Evolutionary conservation across 345 rosid species (phyloP), one percentile per base, ranked within the genome.

Genomic region (Trapa bicornis): DNA sequence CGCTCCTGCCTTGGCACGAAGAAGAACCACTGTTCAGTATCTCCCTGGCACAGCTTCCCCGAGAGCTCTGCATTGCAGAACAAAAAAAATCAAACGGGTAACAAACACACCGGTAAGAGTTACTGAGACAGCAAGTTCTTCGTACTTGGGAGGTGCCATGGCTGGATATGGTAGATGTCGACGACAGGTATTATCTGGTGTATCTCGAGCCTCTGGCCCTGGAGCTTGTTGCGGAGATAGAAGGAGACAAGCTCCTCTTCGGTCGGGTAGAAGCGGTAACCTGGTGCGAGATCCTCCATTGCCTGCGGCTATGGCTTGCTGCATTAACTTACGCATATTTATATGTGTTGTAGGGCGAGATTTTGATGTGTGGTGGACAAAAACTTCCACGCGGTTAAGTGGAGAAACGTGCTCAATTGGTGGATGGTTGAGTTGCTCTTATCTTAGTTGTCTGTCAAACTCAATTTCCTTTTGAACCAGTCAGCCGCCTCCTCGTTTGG

Each of bases 21-120:
- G 91, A 89, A 94, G 80, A 91, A 94, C 97, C 99, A 94, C 70
- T 94, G 99, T 79, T 94, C 99, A 1, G 78, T 48, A 68, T 94
- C 97, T 70, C 79, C 77, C 64, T 42, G 76, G 66, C 95, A 91
- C 64, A 66, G 45, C 75, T 75, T 82, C 65, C 99, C 99, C 0
- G 97, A 74, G 47, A 67, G 47, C 76, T 69, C 99, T 94, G 72
- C 85, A 22, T 22, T 22, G 29, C 29, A 22, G 29, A 22, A 22
- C 29, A 22, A 22, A 22, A 22, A 22, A 22, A 22, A 22, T 22
- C 29, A 22, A 22, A 22, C 29, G 29, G 29, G 29, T 22, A 22
- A 22, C 29, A 58, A 2, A 2, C 2, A 2, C 32, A 39, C 2
- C 15, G 45, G 61, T 15, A 17, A 37, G 33, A 54, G 15, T 0